Percentiles rank a stretch among this genome's conserved stretches.
Conservation (phyloP, 2,329 filamentous ascomycete species). For the Metarhizium album region DNA sequence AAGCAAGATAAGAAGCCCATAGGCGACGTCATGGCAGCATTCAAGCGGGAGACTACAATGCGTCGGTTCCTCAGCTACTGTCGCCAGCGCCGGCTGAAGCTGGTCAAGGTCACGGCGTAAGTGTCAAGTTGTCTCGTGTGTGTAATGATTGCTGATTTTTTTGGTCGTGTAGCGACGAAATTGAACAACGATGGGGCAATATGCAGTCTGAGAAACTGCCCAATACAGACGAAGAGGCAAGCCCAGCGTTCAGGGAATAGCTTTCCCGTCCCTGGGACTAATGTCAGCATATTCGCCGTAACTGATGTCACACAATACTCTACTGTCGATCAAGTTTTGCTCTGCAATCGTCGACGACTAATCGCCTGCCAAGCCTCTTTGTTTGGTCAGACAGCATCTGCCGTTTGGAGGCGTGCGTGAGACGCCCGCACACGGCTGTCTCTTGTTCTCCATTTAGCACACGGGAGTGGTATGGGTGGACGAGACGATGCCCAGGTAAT, state of each 20-base stretch:
- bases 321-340: not conserved
- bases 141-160: slow-evolving; percentile 10
- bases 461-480: too few species aligned
- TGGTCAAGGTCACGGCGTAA: slow-evolving; percentile 31
- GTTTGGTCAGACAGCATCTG: too few species aligned
- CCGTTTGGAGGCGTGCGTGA: too few species aligned
- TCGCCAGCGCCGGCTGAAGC: slow-evolving; percentile 29
- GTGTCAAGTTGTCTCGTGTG: slow-evolving; percentile 11
- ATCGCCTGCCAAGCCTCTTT: not conserved
- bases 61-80: slow-evolving; percentile 39
- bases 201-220: slow-evolving; percentile 24
- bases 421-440: too few species aligned
- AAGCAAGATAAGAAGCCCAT: slow-evolving; percentile 23
- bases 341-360: not conserved
- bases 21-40: slow-evolving; percentile 38
- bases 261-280: slow-evolving; percentile 9
- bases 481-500: too few species aligned
- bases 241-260: slow-evolving; percentile 15
- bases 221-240: slow-evolving; percentile 16
- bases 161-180: slow-evolving; percentile 19
- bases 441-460: too few species aligned
- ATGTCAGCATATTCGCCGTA: not conserved
- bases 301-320: not conserved
- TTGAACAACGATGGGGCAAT: slow-evolving; percentile 24
- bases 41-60: slow-evolving; percentile 43